Percentiles rank a stretch among this genome's conserved stretches.
These are phyloP conservation scores for Aureobasidium sp. DNA, from an alignment of 2,329 filamentous ascomycete genomes.

Conservation along the genomic window DNA sequence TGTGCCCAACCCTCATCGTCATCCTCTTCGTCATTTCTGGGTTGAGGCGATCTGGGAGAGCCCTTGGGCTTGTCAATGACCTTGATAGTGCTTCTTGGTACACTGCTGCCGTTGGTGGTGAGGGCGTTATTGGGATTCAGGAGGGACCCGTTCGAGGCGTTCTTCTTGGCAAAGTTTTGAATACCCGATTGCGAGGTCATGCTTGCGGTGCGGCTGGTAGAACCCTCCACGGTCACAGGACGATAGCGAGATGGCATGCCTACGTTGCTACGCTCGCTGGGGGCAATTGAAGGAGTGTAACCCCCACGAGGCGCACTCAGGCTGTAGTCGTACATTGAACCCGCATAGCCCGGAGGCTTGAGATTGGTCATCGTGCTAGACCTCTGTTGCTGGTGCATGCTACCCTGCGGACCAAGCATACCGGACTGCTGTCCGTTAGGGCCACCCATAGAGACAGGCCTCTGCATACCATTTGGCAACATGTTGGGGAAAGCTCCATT, in stretches of 20 bases:
- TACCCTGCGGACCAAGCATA: constrained; percentile 54
- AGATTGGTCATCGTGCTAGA: constrained; percentile 25
- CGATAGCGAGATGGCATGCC: constrained; percentile 86
- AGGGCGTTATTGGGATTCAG: constrained; percentile 28
- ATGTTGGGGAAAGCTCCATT: constrained; percentile 9
- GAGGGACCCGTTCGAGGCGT: constrained; percentile 20
- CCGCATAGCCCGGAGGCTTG: constrained; percentile 26
- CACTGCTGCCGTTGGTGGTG: constrained; percentile 14
- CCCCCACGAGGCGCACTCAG: constrained; percentile 39
- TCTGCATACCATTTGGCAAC: constrained; percentile 11
- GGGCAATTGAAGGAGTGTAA: constrained; percentile 87
- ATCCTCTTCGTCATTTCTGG: constrained; percentile 23
- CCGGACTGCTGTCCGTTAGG: constrained; percentile 52
- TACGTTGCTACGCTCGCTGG: constrained; percentile 89
- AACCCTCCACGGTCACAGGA: constrained; percentile 55
- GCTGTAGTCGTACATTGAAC: constrained; percentile 34
- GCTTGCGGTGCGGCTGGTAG: constrained; percentile 32
- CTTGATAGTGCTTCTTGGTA: constrained; percentile 28
- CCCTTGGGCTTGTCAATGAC: constrained; percentile 33
- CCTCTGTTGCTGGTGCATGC: constrained; percentile 28
- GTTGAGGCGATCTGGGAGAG: constrained; percentile 22
- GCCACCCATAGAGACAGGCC: constrained; percentile 37
- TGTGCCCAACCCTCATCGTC: constrained; percentile 32
- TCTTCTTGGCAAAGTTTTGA: constrained; percentile 5
- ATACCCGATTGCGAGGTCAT: constrained; percentile 25